Percentiles rank a stretch among this genome's conserved stretches.
Evolutionary conservation across 306 rosid species (phyloP).

Genomic region (Datisca glomerata): DNA sequence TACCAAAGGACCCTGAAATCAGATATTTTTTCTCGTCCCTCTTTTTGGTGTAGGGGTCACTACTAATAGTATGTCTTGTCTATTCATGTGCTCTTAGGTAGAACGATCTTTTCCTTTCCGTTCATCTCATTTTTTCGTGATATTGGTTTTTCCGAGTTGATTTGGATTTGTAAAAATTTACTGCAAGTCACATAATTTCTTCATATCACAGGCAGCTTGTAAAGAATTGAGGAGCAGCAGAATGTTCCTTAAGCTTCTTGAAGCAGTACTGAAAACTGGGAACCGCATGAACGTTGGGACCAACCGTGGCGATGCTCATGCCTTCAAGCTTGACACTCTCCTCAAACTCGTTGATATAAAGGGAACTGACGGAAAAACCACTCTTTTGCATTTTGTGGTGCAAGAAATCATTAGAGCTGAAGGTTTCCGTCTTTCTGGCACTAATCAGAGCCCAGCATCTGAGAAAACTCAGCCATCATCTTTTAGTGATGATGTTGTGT

Average conservation of each 20-base stretch:
- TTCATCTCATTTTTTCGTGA: background rate
- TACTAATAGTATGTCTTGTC: too few species aligned
- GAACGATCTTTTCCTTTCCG: too few species aligned
- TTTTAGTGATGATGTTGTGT: constrained; percentile 53
- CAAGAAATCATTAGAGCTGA: constrained; percentile 81
- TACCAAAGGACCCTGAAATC: too few species aligned
- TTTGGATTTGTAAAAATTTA: background rate
- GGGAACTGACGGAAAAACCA: constrained; percentile 77
- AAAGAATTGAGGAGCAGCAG: constrained; percentile 57
- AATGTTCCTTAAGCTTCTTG: constrained; percentile 82
- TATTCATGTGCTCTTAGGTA: too few species aligned
- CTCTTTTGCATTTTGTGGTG: constrained; percentile 79
- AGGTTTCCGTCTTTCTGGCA: constrained; percentile 47
- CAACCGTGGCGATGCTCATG: constrained; percentile 84
- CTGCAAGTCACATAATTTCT: constrained; percentile 7
- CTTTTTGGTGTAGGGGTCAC: too few species aligned
- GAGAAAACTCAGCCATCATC: constrained; percentile 31
- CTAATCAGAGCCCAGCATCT: constrained; percentile 13
- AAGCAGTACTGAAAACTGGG: constrained; percentile 87
- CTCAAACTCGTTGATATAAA: constrained; percentile 75
- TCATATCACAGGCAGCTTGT: constrained; percentile 55
- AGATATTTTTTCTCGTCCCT: too few species aligned
- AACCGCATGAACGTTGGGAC: constrained; percentile 94
- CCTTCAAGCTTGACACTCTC: constrained; percentile 87
- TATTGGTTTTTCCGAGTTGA: background rate